Percentiles rank a stretch among this genome's conserved stretches.
These are phyloP conservation scores for Phytopythium helicoides DNA, from an alignment of 352 stramenopile genomes.

Conservation along the genomic window DNA sequence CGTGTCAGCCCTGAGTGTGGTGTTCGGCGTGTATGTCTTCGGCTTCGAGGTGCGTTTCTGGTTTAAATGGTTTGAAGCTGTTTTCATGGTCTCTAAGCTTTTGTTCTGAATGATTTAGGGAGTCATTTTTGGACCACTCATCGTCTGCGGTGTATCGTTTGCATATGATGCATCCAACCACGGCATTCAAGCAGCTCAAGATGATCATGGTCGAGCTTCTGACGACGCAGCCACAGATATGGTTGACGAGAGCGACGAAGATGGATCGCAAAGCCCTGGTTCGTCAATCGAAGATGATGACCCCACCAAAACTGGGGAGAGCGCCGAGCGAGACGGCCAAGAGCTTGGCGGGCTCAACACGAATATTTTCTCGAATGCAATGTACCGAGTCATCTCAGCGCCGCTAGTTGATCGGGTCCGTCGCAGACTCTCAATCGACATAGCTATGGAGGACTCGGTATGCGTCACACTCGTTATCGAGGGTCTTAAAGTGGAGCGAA, in stretches of 20 bases:
- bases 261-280: slow-evolving; percentile 36
- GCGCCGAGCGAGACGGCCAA: slow-evolving; percentile 14
- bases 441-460: slow-evolving; percentile 68
- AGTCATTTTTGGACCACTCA: slow-evolving; percentile 83
- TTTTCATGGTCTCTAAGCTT: background rate
- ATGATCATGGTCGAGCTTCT: slow-evolving; percentile 41
- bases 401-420: slow-evolving; percentile 75
- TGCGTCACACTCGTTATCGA: slow-evolving; percentile 71
- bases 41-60: slow-evolving; percentile 63
- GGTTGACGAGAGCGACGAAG: slow-evolving; percentile 48
- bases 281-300: slow-evolving; percentile 43
- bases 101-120: slow-evolving; percentile 27
- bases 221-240: slow-evolving; percentile 34
- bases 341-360: slow-evolving; percentile 25
- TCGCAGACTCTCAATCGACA: slow-evolving; percentile 73
- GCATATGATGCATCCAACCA: slow-evolving; percentile 87
- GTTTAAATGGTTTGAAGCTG: background rate
- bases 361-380: slow-evolving; percentile 81
- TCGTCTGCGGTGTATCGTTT: slow-evolving; percentile 81
- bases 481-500: slow-evolving; percentile 49
- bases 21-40: slow-evolving; percentile 87
- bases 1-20: slow-evolving; percentile 81
- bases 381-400: slow-evolving; percentile 81
- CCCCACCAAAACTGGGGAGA: slow-evolving; percentile 14
- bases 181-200: slow-evolving; percentile 80